Evolutionary conservation across 495 filamentous ascomycete species (phyloP), one percentile per base, ranked within the genome.

Genomic region (Lindgomyces ingoldianus): DNA sequence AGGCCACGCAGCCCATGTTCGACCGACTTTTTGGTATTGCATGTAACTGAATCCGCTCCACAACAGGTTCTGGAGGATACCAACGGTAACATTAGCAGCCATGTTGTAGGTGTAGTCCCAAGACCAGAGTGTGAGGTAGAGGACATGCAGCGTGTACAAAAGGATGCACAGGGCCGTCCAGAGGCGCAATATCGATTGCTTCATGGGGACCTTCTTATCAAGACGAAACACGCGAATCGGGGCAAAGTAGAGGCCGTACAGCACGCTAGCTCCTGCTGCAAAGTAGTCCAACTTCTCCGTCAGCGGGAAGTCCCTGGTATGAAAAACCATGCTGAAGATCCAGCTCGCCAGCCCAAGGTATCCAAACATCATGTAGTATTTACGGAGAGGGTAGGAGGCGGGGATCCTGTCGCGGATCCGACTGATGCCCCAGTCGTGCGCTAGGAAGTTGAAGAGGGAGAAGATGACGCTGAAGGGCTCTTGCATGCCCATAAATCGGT

Each of bases 101-200:
- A 98, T 98, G 70, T 98, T 98, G 77, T 98, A 98, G 1, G 86
- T 87, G 72, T 98, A 98, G 73, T 97, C 89, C 91, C 94, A 98
- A 26, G 80, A 80, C 83, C 90, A 88, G 63, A 91, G 84, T 69
- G 84, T 90, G 48, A 98, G 82, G 74, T 96, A 98, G 60, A 80
- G 82, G 53, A 95, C 88, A 72, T 98, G 94, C 27, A 83, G 77
- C 14, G 79, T 77, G 75, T 94, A 98, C 41, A 96, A 75, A 1
- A 76, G 54, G 24, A 86, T 72, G 70, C 94, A 98, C 9, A 88
- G 62, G 1, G 77, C 71, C 3, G 90, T 91, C 94, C 91, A 96
- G 3, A 83, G 53, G 0, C 88, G 81, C 60, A 95, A 78, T 36
- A 88, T 48, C 9, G 80, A 85, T 47, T 81, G 79, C 57, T 84